A percentile compares a stretch with the other conserved stretches of the same genome.
These are phyloP conservation scores for Bryopsis sp. DNA, from an alignment of 139 green algal genomes.

Conservation along the genomic window DNA sequence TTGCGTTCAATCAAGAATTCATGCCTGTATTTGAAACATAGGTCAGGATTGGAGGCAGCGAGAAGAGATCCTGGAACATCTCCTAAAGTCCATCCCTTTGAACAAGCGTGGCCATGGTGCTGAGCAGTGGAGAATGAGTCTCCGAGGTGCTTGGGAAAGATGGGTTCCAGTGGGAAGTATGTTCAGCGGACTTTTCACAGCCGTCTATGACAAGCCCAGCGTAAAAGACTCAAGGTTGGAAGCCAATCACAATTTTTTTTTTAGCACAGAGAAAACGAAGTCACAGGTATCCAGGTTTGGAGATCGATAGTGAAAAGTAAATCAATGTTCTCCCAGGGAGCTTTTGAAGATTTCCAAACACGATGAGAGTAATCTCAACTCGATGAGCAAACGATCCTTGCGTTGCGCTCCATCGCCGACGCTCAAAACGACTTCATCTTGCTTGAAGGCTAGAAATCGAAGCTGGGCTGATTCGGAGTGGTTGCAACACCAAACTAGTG, in stretches of 20 bases:
- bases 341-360: not conserved
- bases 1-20: no score
- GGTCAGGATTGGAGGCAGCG: slow-evolving; percentile 21
- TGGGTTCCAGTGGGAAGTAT: slow-evolving; percentile 32
- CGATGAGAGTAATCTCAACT: not conserved
- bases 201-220: slow-evolving; percentile 11
- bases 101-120: not conserved
- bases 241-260: not conserved
- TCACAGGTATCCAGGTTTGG: not conserved
- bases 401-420: not conserved
- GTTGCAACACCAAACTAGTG: not conserved
- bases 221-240: not conserved
- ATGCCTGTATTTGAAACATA: no score
- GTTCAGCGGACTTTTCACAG: slow-evolving; percentile 30
- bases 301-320: no score
- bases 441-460: not conserved
- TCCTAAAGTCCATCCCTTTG: not conserved
- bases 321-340: no score
- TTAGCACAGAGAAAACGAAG: not conserved
- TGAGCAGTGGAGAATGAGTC: slow-evolving; percentile 26
- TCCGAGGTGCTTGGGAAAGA: slow-evolving; percentile 31
- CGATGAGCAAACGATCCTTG: not conserved
- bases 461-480: slow-evolving; percentile 15
- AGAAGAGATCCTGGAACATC: slow-evolving; percentile 14
- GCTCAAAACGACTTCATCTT: not conserved